phyloP scores from a whole-genome alignment of 805 yeast species.

The Metschnikowia borealis region DNA sequence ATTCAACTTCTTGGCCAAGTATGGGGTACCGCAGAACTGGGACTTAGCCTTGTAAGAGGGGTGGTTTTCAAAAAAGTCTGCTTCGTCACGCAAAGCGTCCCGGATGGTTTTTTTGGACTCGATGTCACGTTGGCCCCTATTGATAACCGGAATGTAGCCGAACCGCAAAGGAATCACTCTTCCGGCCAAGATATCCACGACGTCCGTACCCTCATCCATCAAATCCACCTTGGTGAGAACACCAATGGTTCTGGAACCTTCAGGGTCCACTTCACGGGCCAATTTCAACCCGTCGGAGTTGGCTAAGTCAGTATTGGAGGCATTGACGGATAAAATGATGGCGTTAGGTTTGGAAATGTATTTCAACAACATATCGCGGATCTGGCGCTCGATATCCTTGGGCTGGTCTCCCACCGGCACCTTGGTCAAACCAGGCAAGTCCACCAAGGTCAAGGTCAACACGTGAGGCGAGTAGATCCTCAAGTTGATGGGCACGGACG shows the following conservation, averaged over 20 bases:
- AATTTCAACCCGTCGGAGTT: constrained; percentile 93
- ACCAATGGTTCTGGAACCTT: constrained; percentile 93
- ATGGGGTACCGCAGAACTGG: constrained; percentile 98
- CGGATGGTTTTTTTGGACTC: constrained; percentile 83
- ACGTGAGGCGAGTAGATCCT: constrained; percentile 93
- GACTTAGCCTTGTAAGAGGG: constrained; percentile 90
- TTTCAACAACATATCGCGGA: constrained; percentile 87
- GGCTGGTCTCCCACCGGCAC: constrained; percentile 99
- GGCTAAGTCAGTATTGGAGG: constrained; percentile 89
- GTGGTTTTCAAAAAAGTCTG: constrained; percentile 77
- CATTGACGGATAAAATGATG: constrained; percentile 84
- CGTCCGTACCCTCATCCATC: constrained; percentile 98
- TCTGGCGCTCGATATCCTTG: constrained; percentile 90
- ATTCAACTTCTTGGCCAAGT: constrained; percentile 86
- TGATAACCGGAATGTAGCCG: constrained; percentile 93
- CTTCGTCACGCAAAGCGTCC: constrained; percentile 81
- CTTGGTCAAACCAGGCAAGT: constrained; percentile 94
- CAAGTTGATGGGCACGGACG: constrained; percentile 87
- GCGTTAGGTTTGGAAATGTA: constrained; percentile 95
- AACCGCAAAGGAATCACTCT: constrained; percentile 91
- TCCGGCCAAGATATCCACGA: constrained; percentile 90
- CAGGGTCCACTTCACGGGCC: constrained; percentile 97
- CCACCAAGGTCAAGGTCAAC: constrained; percentile 88
- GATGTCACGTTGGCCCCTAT: constrained; percentile 93
- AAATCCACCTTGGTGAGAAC: constrained; percentile 93